Evolutionary conservation across 1,139 yeast genomes (phyloP).

Genomic region (Kurtzmaniella natalensis): DNA sequence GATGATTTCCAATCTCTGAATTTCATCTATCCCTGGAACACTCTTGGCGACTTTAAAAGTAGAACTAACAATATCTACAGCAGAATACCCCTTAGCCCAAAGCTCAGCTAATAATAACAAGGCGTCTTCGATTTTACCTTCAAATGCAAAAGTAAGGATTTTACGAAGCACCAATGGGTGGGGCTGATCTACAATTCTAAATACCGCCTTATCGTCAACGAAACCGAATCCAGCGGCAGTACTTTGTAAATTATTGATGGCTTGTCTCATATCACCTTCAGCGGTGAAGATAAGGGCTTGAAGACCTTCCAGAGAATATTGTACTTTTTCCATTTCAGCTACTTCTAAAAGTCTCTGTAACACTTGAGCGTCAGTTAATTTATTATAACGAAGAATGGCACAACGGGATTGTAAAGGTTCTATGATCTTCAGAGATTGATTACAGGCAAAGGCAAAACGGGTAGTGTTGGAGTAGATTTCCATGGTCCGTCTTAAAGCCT

Average conservation of each 20-base stretch:
- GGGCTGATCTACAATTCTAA: conserved; percentile 94
- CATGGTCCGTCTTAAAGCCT: conserved; percentile 95
- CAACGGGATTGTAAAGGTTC: conserved; percentile 97
- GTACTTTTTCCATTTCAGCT: conserved; percentile 62
- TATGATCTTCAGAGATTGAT: conserved; percentile 87
- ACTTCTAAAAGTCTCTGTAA: conserved; percentile 72
- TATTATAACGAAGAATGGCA: conserved; percentile 83
- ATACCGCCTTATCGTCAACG: conserved; percentile 87
- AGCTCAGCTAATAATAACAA: conserved; percentile 60
- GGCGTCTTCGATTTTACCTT: conserved; percentile 55
- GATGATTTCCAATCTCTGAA: conserved; percentile 66
- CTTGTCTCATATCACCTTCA: conserved; percentile 99
- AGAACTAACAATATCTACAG: conserved; percentile 89
- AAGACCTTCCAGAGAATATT: conserved; percentile 85
- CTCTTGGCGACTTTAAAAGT: conserved; percentile 84
- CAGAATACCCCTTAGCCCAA: conserved; percentile 90
- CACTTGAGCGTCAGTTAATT: conserved; percentile 81
- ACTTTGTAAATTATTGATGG: conserved; percentile 87
- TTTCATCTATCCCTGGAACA: conserved; percentile 63
- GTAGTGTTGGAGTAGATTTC: conserved; percentile 92
- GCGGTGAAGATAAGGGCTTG: conserved; percentile 95
- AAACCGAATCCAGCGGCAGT: conserved; percentile 92
- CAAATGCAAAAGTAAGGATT: conserved; percentile 48
- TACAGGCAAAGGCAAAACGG: conserved; percentile 96
- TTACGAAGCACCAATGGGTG: conserved; percentile 84